Conservation (phyloP, 2,329 filamentous ascomycete genomes). For the Talaromyces sp. region DNA sequence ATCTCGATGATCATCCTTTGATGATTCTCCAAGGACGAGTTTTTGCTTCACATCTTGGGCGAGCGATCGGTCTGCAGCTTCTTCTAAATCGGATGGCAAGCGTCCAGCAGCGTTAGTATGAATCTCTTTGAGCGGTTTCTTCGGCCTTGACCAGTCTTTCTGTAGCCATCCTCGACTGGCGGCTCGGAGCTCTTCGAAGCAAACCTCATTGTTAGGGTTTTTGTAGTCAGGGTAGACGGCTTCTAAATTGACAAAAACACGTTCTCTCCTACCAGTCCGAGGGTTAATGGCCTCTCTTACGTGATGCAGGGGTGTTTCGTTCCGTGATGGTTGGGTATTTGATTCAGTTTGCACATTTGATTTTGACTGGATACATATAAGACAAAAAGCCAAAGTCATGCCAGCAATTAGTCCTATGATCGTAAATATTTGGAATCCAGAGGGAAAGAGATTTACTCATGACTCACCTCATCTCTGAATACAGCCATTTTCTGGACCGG, state of each 20-base stretch:
- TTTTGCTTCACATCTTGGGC: slow-evolving; percentile 33
- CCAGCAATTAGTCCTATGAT: slow-evolving; percentile 89
- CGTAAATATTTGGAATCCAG: slow-evolving; percentile 71
- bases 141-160: slow-evolving; percentile 50
- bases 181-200: slow-evolving; percentile 89
- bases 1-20: slow-evolving; percentile 26
- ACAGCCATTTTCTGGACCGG: slow-evolving; percentile 78
- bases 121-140: slow-evolving; percentile 55
- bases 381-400: slow-evolving; percentile 40
- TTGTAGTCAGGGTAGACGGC: slow-evolving; percentile 77
- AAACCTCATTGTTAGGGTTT: slow-evolving; percentile 69
- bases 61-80: slow-evolving; percentile 25
- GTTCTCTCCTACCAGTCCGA: slow-evolving; percentile 76
- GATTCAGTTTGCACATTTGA: slow-evolving; percentile 37
- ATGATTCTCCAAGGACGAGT: slow-evolving; percentile 26
- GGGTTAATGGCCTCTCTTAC: slow-evolving; percentile 81
- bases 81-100: neutral
- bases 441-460: slow-evolving; percentile 34
- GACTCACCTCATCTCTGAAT: slow-evolving; percentile 93
- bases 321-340: slow-evolving; percentile 37
- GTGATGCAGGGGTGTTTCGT: slow-evolving; percentile 65
- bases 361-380: slow-evolving; percentile 54
- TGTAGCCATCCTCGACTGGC: slow-evolving; percentile 65
- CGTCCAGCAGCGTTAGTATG: slow-evolving; percentile 39
- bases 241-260: slow-evolving; percentile 82